Evolutionary conservation across 768 basidiomycete species (phyloP).

Genomic region (Cubamyces lactineus): DNA sequence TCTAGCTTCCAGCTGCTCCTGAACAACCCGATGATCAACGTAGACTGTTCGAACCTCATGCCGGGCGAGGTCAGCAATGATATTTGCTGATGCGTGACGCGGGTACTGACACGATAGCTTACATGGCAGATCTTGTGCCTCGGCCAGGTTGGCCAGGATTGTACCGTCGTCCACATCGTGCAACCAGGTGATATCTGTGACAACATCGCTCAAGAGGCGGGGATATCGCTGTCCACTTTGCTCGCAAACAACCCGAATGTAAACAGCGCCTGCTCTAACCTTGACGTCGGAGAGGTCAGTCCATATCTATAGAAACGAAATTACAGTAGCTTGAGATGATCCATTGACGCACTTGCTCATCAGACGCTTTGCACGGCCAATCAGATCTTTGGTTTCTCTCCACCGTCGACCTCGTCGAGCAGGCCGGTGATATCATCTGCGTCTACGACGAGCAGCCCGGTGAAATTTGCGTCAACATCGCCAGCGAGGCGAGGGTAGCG

Average conservation of each 20-base stretch:
- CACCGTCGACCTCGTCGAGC: no score
- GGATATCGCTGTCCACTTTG: constrained; percentile 49
- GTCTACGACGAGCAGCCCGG: constrained; percentile 49
- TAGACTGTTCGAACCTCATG: constrained; percentile 58
- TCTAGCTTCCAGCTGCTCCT: constrained; percentile 59
- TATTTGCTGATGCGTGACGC: not conserved
- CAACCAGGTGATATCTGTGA: constrained; percentile 53
- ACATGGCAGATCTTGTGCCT: constrained; percentile 51
- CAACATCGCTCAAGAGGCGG: constrained; percentile 42
- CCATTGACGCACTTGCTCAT: no score
- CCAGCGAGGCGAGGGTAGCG: constrained; percentile 44
- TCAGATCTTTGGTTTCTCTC: no score
- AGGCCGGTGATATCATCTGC: no score
- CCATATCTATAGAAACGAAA: no score
- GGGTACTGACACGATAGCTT: not conserved
- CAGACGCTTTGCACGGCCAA: no score
- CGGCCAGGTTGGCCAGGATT: constrained; percentile 59
- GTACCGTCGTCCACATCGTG: constrained; percentile 51
- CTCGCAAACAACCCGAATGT: constrained; percentile 69
- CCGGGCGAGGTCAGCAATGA: constrained; percentile 45
- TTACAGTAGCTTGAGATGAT: no score
- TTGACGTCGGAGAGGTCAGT: constrained; percentile 60
- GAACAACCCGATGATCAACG: constrained; percentile 54
- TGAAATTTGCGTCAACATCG: constrained; percentile 54
- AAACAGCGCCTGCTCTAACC: constrained; percentile 52